Conservation (phyloP, 2,329 filamentous ascomycete species). For the Ascochyta lentis region DNA sequence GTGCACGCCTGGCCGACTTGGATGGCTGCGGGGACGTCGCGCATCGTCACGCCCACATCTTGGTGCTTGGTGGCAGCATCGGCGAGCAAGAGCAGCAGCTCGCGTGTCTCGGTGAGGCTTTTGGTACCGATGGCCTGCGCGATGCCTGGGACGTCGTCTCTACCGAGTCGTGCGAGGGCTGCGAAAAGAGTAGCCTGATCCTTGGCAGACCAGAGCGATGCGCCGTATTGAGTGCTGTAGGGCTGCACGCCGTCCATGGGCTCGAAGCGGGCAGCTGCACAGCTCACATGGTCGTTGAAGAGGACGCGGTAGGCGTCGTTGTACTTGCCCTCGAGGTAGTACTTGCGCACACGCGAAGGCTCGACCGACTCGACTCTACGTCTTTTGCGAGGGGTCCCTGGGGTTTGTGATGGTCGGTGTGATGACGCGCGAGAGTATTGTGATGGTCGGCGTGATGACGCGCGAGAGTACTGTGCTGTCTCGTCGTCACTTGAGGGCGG, state of each 20-base stretch:
- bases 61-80: slow-evolving; percentile 52
- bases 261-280: slow-evolving; percentile 27
- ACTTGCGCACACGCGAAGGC: slow-evolving; percentile 23
- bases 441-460: neutral
- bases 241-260: slow-evolving; percentile 11
- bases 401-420: slow-evolving; percentile 23
- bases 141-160: slow-evolving; percentile 67
- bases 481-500: slow-evolving; percentile 9
- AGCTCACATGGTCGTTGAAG: slow-evolving; percentile 41
- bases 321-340: slow-evolving; percentile 51
- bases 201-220: slow-evolving; percentile 69
- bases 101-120: slow-evolving; percentile 73
- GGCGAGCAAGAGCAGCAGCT: slow-evolving; percentile 71
- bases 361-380: slow-evolving; percentile 30
- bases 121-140: slow-evolving; percentile 72
- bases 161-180: slow-evolving; percentile 68
- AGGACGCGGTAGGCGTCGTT: slow-evolving; percentile 52
- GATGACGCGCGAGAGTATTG: slow-evolving; percentile 8
- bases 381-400: slow-evolving; percentile 33
- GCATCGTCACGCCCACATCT: slow-evolving; percentile 49
- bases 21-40: slow-evolving; percentile 71
- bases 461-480: neutral
- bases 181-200: slow-evolving; percentile 78
- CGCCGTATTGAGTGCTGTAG: slow-evolving; percentile 67
- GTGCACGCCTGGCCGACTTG: slow-evolving; percentile 75